Evolutionary conservation across 371 early-diverging fungal species (phyloP), one percentile per base, ranked within the genome.

Genomic region (Lichtheimia hyalospora): DNA sequence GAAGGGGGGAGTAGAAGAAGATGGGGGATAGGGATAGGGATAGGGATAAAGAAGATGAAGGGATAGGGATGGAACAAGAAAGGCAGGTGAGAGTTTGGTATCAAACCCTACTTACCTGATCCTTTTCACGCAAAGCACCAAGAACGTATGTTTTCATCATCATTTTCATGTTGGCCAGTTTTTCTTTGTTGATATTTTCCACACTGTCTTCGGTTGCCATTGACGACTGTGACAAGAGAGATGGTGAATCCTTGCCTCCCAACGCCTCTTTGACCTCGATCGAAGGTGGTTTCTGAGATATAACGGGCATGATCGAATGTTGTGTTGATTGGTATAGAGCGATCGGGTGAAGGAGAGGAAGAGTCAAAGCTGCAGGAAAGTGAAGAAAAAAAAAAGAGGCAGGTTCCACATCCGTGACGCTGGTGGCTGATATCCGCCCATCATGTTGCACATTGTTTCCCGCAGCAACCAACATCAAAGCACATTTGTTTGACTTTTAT

Each of bases 41-140:
- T 25, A 34, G 34, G 52, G 25, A 44, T 28, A 28, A 25, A 25
- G 28, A 8, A 34, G 2, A 1, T 5, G 8, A 27, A 2, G 27
- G 27, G 27, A 27, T 27, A 5, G 28, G 28, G 28, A 28, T 28
- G 28, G 28, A 7, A 28, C 7, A 7, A 40, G 48, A 16, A 40
- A 23, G n/a, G 12, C 3, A 44, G 34, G 41, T 13, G 12, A 51
- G 34, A 39, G 12, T 44, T 49, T 63, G 34, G 34, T 34, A 34
- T 34, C 34, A 34, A 34, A 34, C 34, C 34, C 34, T 46, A 64
- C 64, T 76, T 76, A 79, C 80, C 77, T 76, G 70, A 40, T 72
- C 73, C 49, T 76, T 73, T 57, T 76, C 77, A 34, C 73, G 68
- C 14, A 79, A 59, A 34, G 80, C 80, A 21, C 80, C 77, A 46